phyloP scores from a whole-genome alignment of 106 monocot species.

The Xerophyta viscosa region DNA sequence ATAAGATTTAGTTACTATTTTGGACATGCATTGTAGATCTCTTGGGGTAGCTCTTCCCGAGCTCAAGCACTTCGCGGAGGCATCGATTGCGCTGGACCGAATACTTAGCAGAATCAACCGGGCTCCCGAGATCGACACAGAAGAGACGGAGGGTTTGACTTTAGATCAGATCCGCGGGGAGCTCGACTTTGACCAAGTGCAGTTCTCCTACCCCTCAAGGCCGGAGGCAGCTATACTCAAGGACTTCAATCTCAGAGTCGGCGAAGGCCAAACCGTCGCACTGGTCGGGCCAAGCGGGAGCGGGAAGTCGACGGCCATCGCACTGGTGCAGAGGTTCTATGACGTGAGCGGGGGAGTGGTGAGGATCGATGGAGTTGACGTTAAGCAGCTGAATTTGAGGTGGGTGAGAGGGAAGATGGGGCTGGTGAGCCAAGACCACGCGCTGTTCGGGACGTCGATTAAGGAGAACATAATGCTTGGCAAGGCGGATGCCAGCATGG shows the following conservation, averaged over 20 bases:
- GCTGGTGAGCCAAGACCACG: constrained; percentile 74
- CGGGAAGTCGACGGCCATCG: constrained; percentile 68
- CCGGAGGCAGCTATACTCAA: constrained; percentile 36
- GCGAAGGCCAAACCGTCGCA: constrained; percentile 54
- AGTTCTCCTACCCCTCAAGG: constrained; percentile 56
- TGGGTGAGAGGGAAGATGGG: constrained; percentile 73
- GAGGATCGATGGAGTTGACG: constrained; percentile 52
- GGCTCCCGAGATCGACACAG: constrained; percentile 32
- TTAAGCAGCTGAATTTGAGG: constrained; percentile 40
- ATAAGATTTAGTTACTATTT: too few species aligned
- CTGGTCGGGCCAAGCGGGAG: constrained; percentile 67
- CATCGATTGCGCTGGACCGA: constrained; percentile 38
- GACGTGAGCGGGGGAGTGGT: constrained; percentile 39
- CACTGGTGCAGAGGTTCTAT: constrained; percentile 67
- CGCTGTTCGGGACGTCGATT: constrained; percentile 60
- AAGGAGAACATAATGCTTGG: constrained; percentile 69
- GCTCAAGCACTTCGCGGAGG: constrained; percentile 73
- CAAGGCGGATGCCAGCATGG: constrained; percentile 44
- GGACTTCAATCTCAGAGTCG: constrained; percentile 39
- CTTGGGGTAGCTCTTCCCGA: constrained; percentile 79
- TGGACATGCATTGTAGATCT: constrained; percentile 30
- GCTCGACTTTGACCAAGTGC: constrained; percentile 36
- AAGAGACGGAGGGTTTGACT: constrained; percentile 23
- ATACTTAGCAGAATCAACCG: constrained; percentile 53
- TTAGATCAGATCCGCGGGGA: constrained; percentile 30